Percentiles rank a stretch among this genome's conserved stretches.
phyloP scores from a whole-genome alignment of 352 stramenopile species.

The Sclerospora graminicola region DNA sequence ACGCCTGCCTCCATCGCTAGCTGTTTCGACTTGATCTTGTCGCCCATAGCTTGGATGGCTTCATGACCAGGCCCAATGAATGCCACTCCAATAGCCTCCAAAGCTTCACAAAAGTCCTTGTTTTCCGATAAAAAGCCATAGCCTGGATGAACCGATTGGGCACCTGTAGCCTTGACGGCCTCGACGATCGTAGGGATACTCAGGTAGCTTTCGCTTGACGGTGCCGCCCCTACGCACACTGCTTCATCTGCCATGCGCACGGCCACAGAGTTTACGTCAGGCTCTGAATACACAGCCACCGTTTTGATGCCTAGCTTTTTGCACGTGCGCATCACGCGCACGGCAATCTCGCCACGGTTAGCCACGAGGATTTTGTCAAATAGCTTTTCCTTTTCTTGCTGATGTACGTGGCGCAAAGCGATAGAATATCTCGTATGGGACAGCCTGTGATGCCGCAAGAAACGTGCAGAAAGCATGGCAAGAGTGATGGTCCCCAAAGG shows the following conservation, averaged over 20 bases:
- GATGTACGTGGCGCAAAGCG: conserved; percentile 5
- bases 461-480: no score
- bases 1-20: conserved; percentile 88
- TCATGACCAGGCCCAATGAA: conserved; percentile 85
- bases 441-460: no score
- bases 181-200: conserved; percentile 87
- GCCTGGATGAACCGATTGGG: conserved; percentile 90
- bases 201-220: conserved; percentile 84
- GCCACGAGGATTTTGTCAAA: conserved; percentile 90
- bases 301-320: conserved; percentile 87
- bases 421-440: no score
- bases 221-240: conserved; percentile 52
- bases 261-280: conserved; percentile 79
- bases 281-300: conserved; percentile 90
- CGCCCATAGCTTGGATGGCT: conserved; percentile 89
- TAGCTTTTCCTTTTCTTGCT: conserved; percentile 32
- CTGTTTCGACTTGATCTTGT: conserved; percentile 94
- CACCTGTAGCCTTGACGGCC: conserved; percentile 78
- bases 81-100: conserved; percentile 66
- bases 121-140: conserved; percentile 96
- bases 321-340: conserved; percentile 89
- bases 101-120: conserved; percentile 75
- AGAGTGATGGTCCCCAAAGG: no score
- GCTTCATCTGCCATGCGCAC: conserved; percentile 82
- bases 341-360: conserved; percentile 91